A percentile compares a stretch with the other conserved stretches of the same genome.
Evolutionary conservation across 768 basidiomycete species (phyloP).

Genomic region (Boletus sensibilis): DNA sequence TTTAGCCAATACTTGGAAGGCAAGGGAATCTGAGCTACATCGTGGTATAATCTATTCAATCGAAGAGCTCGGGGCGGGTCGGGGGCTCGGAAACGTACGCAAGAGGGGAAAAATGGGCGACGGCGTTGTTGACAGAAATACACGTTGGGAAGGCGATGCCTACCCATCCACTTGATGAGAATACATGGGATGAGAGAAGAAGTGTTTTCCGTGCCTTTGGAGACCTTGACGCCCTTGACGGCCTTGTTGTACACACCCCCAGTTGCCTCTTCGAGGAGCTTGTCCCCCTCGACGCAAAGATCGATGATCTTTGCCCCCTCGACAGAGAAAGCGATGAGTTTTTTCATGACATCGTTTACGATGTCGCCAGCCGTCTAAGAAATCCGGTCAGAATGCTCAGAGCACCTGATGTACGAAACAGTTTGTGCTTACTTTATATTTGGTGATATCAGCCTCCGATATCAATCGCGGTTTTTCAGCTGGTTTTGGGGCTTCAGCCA

Average conservation of each 20-base stretch:
- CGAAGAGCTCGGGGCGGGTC: not conserved
- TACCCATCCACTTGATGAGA: slow-evolving; percentile 31
- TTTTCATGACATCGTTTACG: slow-evolving; percentile 79
- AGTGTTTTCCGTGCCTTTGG: slow-evolving; percentile 64
- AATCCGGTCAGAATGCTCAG: slow-evolving; percentile 10
- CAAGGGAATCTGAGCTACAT: slow-evolving; percentile 69
- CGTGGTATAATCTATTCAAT: slow-evolving; percentile 29
- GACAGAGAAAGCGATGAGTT: slow-evolving; percentile 69
- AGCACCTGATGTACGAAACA: slow-evolving; percentile 8
- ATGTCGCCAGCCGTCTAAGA: slow-evolving; percentile 87
- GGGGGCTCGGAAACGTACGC: slow-evolving; percentile 52
- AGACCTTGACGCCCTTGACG: slow-evolving; percentile 83
- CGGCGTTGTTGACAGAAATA: slow-evolving; percentile 92
- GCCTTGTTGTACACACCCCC: slow-evolving; percentile 86
- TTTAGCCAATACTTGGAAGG: slow-evolving; percentile 67
- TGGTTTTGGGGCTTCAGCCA: slow-evolving; percentile 56
- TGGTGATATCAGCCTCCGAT: slow-evolving; percentile 74
- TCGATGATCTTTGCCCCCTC: slow-evolving; percentile 89
- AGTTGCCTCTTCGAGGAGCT: slow-evolving; percentile 84
- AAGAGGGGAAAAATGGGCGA: slow-evolving; percentile 96
- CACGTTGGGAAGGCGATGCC: slow-evolving; percentile 94
- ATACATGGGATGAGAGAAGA: not conserved
- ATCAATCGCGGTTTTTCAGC: slow-evolving; percentile 56
- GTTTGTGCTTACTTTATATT: slow-evolving; percentile 67
- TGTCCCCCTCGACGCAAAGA: slow-evolving; percentile 91